Conservation (phyloP, 495 filamentous ascomycete genomes). For the Daldinia bambusicola region DNA sequence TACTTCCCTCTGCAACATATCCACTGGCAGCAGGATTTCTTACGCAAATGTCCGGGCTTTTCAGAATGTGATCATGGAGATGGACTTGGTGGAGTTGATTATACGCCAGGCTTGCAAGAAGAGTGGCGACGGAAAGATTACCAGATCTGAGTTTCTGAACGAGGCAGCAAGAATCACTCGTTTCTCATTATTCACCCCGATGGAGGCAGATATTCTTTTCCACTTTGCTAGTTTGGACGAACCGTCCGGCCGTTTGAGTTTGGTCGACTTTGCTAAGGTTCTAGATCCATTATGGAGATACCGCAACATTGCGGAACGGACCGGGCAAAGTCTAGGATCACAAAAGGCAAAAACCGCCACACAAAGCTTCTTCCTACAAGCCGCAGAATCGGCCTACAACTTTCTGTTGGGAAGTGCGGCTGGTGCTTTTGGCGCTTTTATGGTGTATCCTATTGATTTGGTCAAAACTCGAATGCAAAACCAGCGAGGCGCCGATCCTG, state of each 20-base stretch:
- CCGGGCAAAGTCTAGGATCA: slow-evolving; percentile 51
- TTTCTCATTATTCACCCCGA: slow-evolving; percentile 94
- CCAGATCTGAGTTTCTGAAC: slow-evolving; percentile 91
- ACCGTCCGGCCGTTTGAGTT: slow-evolving; percentile 81
- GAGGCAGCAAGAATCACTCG: slow-evolving; percentile 89
- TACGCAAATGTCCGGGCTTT: slow-evolving; percentile 98
- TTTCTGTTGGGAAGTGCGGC: slow-evolving; percentile 89
- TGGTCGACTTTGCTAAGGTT: slow-evolving; percentile 91
- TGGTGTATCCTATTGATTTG: slow-evolving; percentile 98
- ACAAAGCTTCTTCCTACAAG: slow-evolving; percentile 63
- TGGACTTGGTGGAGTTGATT: slow-evolving; percentile 95
- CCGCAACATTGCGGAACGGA: slow-evolving; percentile 57
- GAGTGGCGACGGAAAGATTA: slow-evolving; percentile 90
- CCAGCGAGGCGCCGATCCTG: slow-evolving; percentile 81
- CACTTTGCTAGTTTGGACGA: slow-evolving; percentile 95
- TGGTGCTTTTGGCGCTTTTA: slow-evolving; percentile 96
- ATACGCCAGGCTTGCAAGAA: slow-evolving; percentile 86
- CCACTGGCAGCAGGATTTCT: slow-evolving; percentile 88
- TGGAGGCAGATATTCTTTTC: slow-evolving; percentile 99
- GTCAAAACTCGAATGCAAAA: slow-evolving; percentile 99
- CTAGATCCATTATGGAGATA: slow-evolving; percentile 90
- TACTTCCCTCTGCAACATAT: slow-evolving; percentile 94
- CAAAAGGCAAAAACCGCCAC: slow-evolving; percentile 55
- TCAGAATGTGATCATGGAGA: slow-evolving; percentile 95
- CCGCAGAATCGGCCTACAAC: slow-evolving; percentile 85